A percentile compares a stretch with the other conserved stretches of the same genome.
Conservation (phyloP, 1,139 yeast species). For the Yamadazyma diospyri region DNA sequence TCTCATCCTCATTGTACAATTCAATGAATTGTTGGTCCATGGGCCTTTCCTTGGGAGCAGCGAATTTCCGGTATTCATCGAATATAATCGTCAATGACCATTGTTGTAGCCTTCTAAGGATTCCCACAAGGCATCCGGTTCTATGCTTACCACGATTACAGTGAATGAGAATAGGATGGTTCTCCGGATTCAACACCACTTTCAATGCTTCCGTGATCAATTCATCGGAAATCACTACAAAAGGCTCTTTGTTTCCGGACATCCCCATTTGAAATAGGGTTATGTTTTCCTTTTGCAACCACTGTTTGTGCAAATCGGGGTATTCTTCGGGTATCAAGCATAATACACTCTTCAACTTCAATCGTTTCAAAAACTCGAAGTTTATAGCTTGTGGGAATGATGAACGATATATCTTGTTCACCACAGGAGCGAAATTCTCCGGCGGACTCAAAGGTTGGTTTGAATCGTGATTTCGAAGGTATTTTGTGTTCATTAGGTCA, state of each 20-base stretch:
- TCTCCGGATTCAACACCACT: conserved; percentile 74
- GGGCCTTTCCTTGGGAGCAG: conserved; percentile 92
- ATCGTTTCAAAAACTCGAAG: conserved; percentile 60
- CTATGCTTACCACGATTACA: conserved; percentile 96
- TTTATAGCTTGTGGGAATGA: conserved; percentile 87
- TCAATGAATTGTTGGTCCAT: conserved; percentile 95
- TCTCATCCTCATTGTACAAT: conserved; percentile 66
- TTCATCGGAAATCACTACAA: conserved; percentile 77
- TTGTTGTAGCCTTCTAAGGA: conserved; percentile 77
- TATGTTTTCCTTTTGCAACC: conserved; percentile 58
- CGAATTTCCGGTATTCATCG: conserved; percentile 91
- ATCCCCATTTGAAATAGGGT: conserved; percentile 82
- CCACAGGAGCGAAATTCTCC: conserved; percentile 86
- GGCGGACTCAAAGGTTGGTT: conserved; percentile 58
- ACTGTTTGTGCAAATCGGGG: conserved; percentile 70
- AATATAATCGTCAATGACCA: conserved; percentile 94
- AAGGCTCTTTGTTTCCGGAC: conserved; percentile 95
- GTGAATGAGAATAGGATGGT: conserved; percentile 89
- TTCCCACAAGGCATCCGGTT: conserved; percentile 94
- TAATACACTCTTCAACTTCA: conserved; percentile 68
- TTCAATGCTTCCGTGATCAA: conserved; percentile 77
- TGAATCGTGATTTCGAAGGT: conserved; percentile 1
- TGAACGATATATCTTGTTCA: conserved; percentile 75
- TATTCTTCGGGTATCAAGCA: conserved; percentile 91
- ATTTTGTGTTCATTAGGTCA: conserved; percentile 19